Percentiles rank a stretch among this genome's conserved stretches.
Evolutionary conservation across 345 rosid species (phyloP).

Genomic region (Ricinus communis): DNA sequence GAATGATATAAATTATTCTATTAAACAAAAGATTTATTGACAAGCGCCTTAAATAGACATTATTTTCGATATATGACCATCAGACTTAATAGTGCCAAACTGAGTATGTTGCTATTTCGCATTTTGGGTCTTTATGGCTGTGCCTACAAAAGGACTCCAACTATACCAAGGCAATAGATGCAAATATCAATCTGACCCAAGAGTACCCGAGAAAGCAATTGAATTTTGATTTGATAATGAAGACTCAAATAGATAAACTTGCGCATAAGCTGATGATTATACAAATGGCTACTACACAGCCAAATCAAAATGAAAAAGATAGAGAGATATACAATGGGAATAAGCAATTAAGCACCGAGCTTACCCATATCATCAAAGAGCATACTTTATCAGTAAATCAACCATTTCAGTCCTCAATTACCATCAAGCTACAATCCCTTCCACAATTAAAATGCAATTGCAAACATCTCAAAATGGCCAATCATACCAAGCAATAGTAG

Average conservation of each 20-base stretch:
- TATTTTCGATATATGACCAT: not conserved
- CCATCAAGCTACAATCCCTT: conserved; percentile 1
- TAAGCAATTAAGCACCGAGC: not conserved
- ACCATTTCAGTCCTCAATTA: not conserved
- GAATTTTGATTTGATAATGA: too few relatives aligned
- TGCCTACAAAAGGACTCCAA: not conserved
- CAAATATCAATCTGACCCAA: too few relatives aligned
- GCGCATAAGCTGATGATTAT: not conserved
- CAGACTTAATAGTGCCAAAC: not conserved
- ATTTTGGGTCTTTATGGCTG: not conserved
- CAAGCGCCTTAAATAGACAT: not conserved
- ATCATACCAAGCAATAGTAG: conserved; percentile 1
- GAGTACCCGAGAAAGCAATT: too few relatives aligned
- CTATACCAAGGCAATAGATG: not conserved
- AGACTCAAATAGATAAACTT: too few relatives aligned
- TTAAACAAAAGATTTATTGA: not conserved
- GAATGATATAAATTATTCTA: not conserved
- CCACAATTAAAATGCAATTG: not conserved
- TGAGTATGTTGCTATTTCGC: not conserved
- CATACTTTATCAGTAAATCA: not conserved
- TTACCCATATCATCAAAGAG: not conserved
- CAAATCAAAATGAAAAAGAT: not conserved
- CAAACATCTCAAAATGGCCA: not conserved
- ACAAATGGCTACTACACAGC: not conserved
- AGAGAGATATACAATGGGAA: not conserved